Conservation (phyloP, 306 rosid genomes). For the Sindora glabra region DNA sequence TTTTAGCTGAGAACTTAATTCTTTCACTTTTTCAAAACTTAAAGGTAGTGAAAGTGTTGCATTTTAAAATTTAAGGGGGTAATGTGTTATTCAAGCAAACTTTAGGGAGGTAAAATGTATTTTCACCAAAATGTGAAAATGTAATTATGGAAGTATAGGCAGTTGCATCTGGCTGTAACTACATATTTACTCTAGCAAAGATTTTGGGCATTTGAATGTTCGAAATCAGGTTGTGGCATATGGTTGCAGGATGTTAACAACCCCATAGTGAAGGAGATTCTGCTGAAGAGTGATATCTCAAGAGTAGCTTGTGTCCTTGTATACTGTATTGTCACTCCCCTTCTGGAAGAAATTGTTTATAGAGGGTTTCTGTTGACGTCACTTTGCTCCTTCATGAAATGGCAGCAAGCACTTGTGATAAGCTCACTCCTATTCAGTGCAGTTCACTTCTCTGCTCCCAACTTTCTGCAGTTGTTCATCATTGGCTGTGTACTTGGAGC, state of each 20-base stretch:
- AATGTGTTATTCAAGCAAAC: too few relatives aligned
- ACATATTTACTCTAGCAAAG: not conserved
- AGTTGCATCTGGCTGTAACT: not conserved
- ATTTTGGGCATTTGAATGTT: not conserved
- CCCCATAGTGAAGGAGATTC: constrained; percentile 55
- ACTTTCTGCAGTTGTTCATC: constrained; percentile 57
- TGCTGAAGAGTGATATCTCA: constrained; percentile 40
- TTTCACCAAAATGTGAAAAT: too few relatives aligned
- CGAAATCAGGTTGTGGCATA: not conserved
- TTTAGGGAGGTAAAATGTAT: too few relatives aligned
- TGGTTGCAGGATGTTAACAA: constrained; percentile 50
- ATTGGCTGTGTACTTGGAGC: constrained; percentile 73
- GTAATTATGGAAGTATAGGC: too few relatives aligned
- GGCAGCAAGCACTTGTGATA: constrained; percentile 58
- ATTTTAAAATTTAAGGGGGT: too few relatives aligned
- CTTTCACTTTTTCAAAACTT: too few relatives aligned
- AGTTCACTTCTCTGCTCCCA: constrained; percentile 66
- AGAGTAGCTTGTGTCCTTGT: constrained; percentile 43
- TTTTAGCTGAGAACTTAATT: too few relatives aligned
- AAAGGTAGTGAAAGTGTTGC: too few relatives aligned
- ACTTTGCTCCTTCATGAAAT: constrained; percentile 51
- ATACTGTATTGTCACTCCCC: constrained; percentile 59
- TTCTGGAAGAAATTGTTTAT: constrained; percentile 68
- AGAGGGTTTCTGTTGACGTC: constrained; percentile 74
- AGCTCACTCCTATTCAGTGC: constrained; percentile 70